Base-by-base conservation (phyloP, 495 filamentous ascomycete species). In the Penicillium odoratum region DNA sequence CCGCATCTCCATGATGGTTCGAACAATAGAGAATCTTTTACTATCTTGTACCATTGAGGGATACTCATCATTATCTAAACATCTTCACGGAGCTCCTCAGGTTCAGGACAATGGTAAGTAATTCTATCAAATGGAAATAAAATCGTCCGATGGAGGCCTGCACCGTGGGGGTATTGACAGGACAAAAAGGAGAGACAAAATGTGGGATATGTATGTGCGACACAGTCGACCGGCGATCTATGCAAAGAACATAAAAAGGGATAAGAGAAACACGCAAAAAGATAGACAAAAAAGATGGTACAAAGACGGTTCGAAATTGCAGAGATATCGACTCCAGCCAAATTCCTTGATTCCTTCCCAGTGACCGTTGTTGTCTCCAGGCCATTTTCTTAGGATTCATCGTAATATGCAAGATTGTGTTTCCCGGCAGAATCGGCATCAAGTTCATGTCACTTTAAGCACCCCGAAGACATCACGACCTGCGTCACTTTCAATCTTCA, bases 381-480 rank as follows among this genome's bases (percentile, higher is more conserved):
- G 47, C 36, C 40, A 45, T 58, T 57, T 33, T 52, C 47, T 45
- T 67, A 57, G 38, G 25, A 53, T 51, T 56, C 60, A 42, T 68
- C 49, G 46, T 51, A 43, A 46, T 60, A 48, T 52, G 26, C 5
- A 53, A 36, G 59, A 50, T 38, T 26, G 15, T 44, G n/a, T n/a
- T 43, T 56, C 16, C 30, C 40, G 2, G 36, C 43, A 40, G 10
- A 5, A 38, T 40, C 43, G 31, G 10, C 7, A 38, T 40, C 18
- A 21, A n/a, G 10, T 13, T 64, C 63, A 74, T 25, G 65, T 62
- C 50, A 79, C 74, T 50, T 74, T 75, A 58, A 79, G 60, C 30
- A 79, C 77, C 5, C 71, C 77, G 56, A 79, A 79, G n/a, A 79
- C 73, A 61, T 79, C 77, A 5, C 68, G 69, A 28, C 51, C 54